phyloP scores from a whole-genome alignment of 2,329 filamentous ascomycete genomes.

The Aureobasidium lini region DNA sequence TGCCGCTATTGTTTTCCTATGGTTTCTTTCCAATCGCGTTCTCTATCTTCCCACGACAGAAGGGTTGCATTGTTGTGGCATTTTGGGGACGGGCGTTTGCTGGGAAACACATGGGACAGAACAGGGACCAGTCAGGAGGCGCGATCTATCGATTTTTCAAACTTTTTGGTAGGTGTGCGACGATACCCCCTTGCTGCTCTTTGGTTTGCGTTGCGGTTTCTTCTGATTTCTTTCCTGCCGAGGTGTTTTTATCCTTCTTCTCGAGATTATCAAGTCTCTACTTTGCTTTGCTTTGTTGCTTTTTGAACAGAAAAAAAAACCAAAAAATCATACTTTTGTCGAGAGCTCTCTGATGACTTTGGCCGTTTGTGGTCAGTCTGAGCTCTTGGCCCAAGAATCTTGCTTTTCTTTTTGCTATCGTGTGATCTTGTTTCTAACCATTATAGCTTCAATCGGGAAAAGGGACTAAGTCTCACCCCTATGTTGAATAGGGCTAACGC shows the following conservation, averaged over 20 bases:
- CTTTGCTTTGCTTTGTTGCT: not conserved
- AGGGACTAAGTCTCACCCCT: too few species aligned
- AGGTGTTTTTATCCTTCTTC: not conserved
- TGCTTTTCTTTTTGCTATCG: not conserved
- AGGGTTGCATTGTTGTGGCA: not conserved
- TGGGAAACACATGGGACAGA: not conserved
- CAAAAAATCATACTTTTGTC: slow-evolving; percentile 13
- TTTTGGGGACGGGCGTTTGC: not conserved
- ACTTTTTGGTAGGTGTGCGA: slow-evolving; percentile 10
- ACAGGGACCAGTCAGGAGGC: not conserved
- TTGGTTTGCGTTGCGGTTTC: not conserved
- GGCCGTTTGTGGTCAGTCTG: not conserved
- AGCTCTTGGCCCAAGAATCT: not conserved
- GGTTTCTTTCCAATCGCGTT: not conserved
- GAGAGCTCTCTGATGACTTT: not conserved
- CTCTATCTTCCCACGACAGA: not conserved
- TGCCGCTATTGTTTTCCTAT: not conserved
- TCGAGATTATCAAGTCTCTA: not conserved
- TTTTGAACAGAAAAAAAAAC: slow-evolving; percentile 6
- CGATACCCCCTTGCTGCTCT: slow-evolving; percentile 10
- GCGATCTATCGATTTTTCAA: slow-evolving; percentile 6
- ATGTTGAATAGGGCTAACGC: too few species aligned
- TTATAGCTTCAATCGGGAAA: too few species aligned
- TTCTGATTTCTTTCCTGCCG: not conserved
- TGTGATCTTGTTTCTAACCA: not conserved